Evolutionary conservation across 164 flowering plant species (phyloP), one percentile per base, ranked within the genome.

Genomic region (Macadamia tetraphylla): DNA sequence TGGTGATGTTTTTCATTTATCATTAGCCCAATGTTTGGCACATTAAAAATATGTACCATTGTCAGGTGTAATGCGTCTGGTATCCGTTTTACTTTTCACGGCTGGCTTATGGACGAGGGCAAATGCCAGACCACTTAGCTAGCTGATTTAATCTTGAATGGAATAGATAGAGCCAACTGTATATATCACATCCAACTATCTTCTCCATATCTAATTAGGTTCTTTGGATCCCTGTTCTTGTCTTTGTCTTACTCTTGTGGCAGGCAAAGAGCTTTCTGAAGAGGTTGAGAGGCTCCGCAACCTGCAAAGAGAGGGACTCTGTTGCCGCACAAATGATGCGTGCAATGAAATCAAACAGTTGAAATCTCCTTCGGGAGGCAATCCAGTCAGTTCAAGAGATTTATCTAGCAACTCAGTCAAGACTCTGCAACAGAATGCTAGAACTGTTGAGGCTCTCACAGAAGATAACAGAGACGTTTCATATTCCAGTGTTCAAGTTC

Each of bases 211-310:
- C 12, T 46, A 46, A 46, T 11, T 46, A 46, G 40, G 13, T 46
- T 46, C 51, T 46, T 11, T 46, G 51, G 13, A 8, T 46, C 51
- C 13, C 51, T 46, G 51, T 1, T 46, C 9, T 46, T 46, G 13
- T 8, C 51, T 23, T 23, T 46, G 51, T 3, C 51, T 46, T 10
- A 14, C 52, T 62, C 67, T 61, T 69, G 44, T 71, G 72, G 69
- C 88, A 92, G 97, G 82, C 73, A 78, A 76, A 74, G 77, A 65
- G 52, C 92, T 92, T 60, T 71, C 80, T 57, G 81, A 82, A 73
- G 93, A 92, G 80, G 74, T 87, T 69, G 87, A 75, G 68, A 83
- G 73, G 76, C 81, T 89, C 49, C 81, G 63, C 66, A 78, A 75
- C 31, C 78, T 83, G 53, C 84, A 76, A 30, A 74, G 60, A 58